Base-by-base conservation (phyloP, 768 basidiomycete genomes). In the Mycena leptocephala region DNA sequence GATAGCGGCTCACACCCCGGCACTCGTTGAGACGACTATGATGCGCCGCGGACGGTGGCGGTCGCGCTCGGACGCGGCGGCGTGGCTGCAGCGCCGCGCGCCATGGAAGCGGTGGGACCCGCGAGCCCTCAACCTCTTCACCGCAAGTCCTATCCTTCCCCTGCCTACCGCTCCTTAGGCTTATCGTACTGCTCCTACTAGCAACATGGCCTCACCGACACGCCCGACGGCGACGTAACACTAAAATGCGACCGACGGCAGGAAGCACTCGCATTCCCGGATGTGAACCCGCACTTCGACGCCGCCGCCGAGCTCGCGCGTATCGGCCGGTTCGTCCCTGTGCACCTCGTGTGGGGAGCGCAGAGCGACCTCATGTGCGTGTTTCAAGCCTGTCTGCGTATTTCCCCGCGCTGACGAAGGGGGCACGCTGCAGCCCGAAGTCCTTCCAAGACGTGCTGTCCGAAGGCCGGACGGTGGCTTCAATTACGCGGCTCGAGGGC, bases 271-370 rank as follows among this genome's bases (percentile, higher is more conserved):
- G 86, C 86, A 20, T 91, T 88, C 76, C 85, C 84, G 3, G 88
- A 88, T 73, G 81, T 82, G 48, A 86, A 87, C 68, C 85, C 86
- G 3, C 88, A 89, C 59, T 88, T 87, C 71, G 88, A 89, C 69
- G 84, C 85, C 6, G 83, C 86, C 0, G 59, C 79, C 10, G 79
- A 86, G 30, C 76, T 90, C 2, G 80, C 80, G 3, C 79, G 83
- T 48, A 78, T 90, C 24, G 87, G 86, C 64, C 79, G 79, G 68
- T 72, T 77, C 1, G 37, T 89, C 10, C 88, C 89, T n/a, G 76
- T 90, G 5, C 90, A 91, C 76, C 61, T 89, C 33, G 85, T 91
- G n/a, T 90, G 89, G 87, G 89, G 89, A 37, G 82, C 81, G 11
- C 80, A 82, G 28, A 84, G 85, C 46, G 87, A 90, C 58, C 77